Evolutionary conservation across 176 grass and related monocot genomes (phyloP), one percentile per base, ranked within the genome.

Genomic region (Aegilops umbellulata): DNA sequence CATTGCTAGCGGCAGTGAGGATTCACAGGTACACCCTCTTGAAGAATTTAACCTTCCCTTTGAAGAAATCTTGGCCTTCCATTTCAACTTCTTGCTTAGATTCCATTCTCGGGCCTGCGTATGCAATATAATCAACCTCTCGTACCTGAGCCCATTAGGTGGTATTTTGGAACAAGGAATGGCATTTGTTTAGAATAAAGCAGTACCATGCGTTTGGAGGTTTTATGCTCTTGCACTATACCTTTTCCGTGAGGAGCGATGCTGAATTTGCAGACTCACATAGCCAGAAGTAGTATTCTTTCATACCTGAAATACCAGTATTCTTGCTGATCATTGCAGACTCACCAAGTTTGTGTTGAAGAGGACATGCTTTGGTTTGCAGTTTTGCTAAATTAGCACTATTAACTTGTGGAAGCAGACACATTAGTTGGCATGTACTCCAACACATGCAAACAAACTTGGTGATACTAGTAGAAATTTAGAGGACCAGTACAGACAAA

Each of bases 1-100:
- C 76, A 84, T 96, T 84, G 97, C 97, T 74, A 96, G 94, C 80
- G 94, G 97, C 74, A 99, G 97, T 76, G 92, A 99, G 85, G 97
- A 99, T 84, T 99, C 97, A 17, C 92, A 96, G 97, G 97, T 99
- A 92, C 81, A 22, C 63, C 39, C 79, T 55, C 17, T 63, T 46
- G 5, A 57, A n/a, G 26, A 62, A 7, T 83, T 44, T 76, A 38
- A 29, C 77, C 67, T 38, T 73, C 62, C 26, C 30, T 60, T 77
- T 36, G 27, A 85, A 35, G 44, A 74, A 46, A 27, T 44, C 11
- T 62, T 70, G 62, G 22, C 49, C 60, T 41, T 29, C 23, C 42
- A 1, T 41, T 74, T 34, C 64, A 17, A 36, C 30, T 74, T 65
- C 3, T 72, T 84, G 24, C 75, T 4, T 79, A 55, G n/a, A 26